A percentile compares a stretch with the other conserved stretches of the same genome.
Conservation (phyloP, 495 filamentous ascomycete genomes). For the Penicillium chermesinum region DNA sequence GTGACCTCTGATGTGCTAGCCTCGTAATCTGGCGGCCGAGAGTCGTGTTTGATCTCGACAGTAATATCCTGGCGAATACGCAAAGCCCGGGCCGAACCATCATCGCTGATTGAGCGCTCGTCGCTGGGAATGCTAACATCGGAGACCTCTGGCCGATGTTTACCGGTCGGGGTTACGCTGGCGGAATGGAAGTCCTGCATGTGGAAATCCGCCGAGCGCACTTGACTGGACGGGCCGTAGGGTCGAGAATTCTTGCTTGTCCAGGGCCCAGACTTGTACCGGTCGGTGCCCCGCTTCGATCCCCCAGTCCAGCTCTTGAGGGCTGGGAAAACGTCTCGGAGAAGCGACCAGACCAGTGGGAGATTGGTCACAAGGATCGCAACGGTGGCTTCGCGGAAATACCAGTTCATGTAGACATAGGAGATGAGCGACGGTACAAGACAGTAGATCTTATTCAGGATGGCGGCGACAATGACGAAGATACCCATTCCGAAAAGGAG, state of each 20-base stretch:
- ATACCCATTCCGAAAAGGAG: slow-evolving; percentile 53
- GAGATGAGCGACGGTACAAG: slow-evolving; percentile 48
- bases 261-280: slow-evolving; percentile 37
- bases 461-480: slow-evolving; percentile 61
- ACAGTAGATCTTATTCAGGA: slow-evolving; percentile 64
- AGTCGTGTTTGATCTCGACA: slow-evolving; percentile 37
- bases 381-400: slow-evolving; percentile 63
- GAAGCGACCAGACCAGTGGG: slow-evolving; percentile 59
- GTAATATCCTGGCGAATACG: slow-evolving; percentile 45
- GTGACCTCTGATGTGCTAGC: slow-evolving; percentile 7
- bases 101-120: slow-evolving; percentile 33
- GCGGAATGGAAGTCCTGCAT: slow-evolving; percentile 31
- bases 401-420: slow-evolving; percentile 63
- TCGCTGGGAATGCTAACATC: slow-evolving; percentile 29
- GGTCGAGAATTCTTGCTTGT: slow-evolving; percentile 32
- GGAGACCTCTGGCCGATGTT: slow-evolving; percentile 20
- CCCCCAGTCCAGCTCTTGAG: slow-evolving; percentile 46
- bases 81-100: slow-evolving; percentile 39
- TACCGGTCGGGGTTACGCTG: slow-evolving; percentile 25
- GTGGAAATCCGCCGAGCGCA: slow-evolving; percentile 30
- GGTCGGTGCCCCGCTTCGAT: slow-evolving; percentile 34
- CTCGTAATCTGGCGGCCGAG: slow-evolving; percentile 23
- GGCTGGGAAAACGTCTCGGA: slow-evolving; percentile 53
- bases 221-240: slow-evolving; percentile 30
- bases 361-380: slow-evolving; percentile 62